These are phyloP conservation scores for Neurospora intermedia DNA, from an alignment of 495 filamentous ascomycete species.

Conservation along the genomic window DNA sequence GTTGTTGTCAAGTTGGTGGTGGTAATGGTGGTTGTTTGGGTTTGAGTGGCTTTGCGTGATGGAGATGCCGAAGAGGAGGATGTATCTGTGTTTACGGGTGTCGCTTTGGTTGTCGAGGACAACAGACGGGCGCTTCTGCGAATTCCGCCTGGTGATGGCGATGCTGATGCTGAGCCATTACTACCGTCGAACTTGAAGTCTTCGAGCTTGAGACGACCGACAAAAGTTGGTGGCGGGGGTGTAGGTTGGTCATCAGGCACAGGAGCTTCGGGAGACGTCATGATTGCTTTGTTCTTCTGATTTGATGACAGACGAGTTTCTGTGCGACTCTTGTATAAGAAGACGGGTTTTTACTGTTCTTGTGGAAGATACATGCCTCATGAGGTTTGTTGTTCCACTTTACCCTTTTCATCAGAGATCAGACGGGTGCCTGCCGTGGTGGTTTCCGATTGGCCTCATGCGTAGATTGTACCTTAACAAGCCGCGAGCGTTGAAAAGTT, in stretches of 20 bases:
- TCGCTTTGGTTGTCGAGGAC: slow-evolving; percentile 21
- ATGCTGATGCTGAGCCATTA: neutral
- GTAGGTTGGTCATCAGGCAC: neutral
- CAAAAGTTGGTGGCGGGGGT: slow-evolving; percentile 35
- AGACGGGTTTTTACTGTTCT: neutral
- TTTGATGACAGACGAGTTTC: neutral
- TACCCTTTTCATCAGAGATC: neutral
- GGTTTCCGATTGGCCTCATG: neutral
- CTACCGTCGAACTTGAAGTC: slow-evolving; percentile 28
- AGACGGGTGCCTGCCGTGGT: neutral
- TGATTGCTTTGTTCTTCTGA: neutral
- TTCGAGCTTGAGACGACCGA: slow-evolving; percentile 41
- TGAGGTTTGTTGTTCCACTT: neutral
- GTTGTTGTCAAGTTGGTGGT: slow-evolving; percentile 1
- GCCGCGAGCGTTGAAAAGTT: neutral
- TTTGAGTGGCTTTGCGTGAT: neutral
- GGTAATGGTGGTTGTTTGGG: neutral
- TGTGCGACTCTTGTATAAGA: neutral
- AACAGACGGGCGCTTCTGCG: slow-evolving; percentile 23
- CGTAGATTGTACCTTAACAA: neutral
- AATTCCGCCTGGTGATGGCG: neutral
- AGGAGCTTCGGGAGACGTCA: neutral
- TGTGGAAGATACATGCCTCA: neutral
- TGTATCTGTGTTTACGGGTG: slow-evolving; percentile 1
- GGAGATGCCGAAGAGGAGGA: slow-evolving; percentile 1